These are phyloP conservation scores for Aspergillus neoniger DNA, from an alignment of 2,329 filamentous ascomycete species.

Conservation along the genomic window DNA sequence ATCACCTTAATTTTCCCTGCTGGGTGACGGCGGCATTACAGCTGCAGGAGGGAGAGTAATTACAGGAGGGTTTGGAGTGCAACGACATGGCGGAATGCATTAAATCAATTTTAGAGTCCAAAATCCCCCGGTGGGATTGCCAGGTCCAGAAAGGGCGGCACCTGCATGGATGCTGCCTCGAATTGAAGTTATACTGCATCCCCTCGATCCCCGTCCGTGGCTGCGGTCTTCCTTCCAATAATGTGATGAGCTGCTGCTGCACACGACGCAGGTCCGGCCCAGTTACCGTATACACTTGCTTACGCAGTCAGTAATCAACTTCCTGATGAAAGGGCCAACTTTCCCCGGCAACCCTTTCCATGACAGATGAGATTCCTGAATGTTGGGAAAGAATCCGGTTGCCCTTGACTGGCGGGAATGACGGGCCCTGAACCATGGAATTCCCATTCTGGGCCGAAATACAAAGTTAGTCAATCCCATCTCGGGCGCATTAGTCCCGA, in stretches of 20 bases:
- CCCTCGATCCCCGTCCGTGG: background rate
- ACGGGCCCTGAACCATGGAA: background rate
- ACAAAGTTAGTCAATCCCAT: background rate
- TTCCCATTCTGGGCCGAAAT: background rate
- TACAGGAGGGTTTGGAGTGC: background rate
- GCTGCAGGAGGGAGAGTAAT: background rate
- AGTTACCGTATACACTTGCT: too few species aligned
- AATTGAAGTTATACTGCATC: constrained; percentile 7
- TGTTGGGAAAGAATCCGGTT: constrained; percentile 7
- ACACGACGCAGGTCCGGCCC: background rate
- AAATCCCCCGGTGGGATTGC: constrained; percentile 1
- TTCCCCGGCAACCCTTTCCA: background rate
- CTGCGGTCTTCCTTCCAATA: background rate
- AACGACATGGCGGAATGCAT: constrained; percentile 1
- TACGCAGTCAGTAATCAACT: too few species aligned
- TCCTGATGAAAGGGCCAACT: background rate
- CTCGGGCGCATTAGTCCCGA: background rate
- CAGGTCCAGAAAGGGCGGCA: background rate
- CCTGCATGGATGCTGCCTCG: constrained; percentile 3
- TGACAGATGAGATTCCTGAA: background rate
- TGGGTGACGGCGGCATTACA: constrained; percentile 2
- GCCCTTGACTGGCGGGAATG: constrained; percentile 1
- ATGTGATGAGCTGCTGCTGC: constrained; percentile 5
- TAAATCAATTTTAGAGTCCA: background rate
- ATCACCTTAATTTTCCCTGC: background rate